Evolutionary conservation across 2,329 filamentous ascomycete genomes (phyloP).

Genomic region (Grosmannia huntii): DNA sequence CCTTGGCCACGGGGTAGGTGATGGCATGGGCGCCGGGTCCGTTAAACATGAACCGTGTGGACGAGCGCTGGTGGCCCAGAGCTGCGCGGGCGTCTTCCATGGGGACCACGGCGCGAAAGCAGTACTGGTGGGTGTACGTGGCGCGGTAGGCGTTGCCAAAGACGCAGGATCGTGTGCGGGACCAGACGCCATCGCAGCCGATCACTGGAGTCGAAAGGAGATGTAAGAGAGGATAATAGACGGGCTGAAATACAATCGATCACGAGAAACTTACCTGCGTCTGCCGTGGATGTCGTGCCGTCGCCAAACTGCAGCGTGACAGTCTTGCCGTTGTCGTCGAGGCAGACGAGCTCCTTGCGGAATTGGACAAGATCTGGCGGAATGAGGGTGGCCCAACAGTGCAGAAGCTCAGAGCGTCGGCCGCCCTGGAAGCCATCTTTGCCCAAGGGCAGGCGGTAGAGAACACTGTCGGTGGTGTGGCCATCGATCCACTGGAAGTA

Average conservation of each 20-base stretch:
- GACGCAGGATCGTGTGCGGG: conserved; percentile 36
- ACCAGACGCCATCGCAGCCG: conserved; percentile 54
- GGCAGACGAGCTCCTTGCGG: conserved; percentile 19
- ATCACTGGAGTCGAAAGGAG: conserved; percentile 27
- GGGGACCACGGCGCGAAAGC: conserved; percentile 48
- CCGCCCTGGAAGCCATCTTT: conserved; percentile 28
- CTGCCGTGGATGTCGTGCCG: conserved; percentile 17
- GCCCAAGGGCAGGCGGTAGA: conserved; percentile 24
- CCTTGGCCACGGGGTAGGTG: conserved; percentile 48
- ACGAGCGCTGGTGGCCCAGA: conserved; percentile 35
- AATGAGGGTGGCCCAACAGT: conserved; percentile 23
- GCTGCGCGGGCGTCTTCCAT: conserved; percentile 40
- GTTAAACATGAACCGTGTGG: conserved; percentile 41
- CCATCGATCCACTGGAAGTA: conserved; percentile 32
- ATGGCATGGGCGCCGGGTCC: conserved; percentile 45
- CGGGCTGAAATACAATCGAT: too few species aligned
- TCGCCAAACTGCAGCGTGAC: conserved; percentile 19
- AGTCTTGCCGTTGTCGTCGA: conserved; percentile 12
- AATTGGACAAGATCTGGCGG: conserved; percentile 18
- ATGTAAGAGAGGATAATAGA: background rate
- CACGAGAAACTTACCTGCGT: conserved; percentile 17
- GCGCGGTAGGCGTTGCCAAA: conserved; percentile 32
- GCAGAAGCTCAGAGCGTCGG: conserved; percentile 25
- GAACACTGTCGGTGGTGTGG: conserved; percentile 15
- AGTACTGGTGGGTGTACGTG: conserved; percentile 44